Percentiles rank a stretch among this genome's conserved stretches.
Evolutionary conservation across 2,329 filamentous ascomycete species (phyloP).

Genomic region (Colletotrichum falcatum): DNA sequence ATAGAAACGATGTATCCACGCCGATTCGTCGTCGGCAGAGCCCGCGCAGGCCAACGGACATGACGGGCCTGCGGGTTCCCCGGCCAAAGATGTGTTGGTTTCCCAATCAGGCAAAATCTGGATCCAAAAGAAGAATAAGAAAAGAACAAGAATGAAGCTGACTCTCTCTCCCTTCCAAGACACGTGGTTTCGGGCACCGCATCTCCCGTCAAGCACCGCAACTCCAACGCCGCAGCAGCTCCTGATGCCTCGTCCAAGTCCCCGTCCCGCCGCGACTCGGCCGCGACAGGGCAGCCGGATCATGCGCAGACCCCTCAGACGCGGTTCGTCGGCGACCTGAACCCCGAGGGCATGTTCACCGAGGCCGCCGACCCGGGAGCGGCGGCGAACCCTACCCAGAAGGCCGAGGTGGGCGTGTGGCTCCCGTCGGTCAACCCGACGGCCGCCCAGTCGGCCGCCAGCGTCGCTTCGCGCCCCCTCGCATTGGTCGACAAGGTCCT

Average conservation of each 20-base stretch:
- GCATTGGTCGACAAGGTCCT: slow-evolving; percentile 55
- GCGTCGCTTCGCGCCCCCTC: slow-evolving; percentile 44
- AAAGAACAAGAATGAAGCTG: background rate
- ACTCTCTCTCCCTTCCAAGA: slow-evolving; percentile 8
- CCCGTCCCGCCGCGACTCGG: slow-evolving; percentile 26
- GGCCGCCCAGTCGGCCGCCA: slow-evolving; percentile 49
- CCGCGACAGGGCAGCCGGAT: slow-evolving; percentile 12
- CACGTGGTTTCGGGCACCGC: background rate
- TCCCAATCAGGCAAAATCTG: slow-evolving; percentile 33
- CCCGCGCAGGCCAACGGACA: slow-evolving; percentile 5
- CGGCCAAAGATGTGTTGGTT: slow-evolving; percentile 33
- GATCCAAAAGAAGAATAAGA: background rate
- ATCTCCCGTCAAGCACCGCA: slow-evolving; percentile 25
- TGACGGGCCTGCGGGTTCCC: slow-evolving; percentile 20
- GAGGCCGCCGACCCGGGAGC: slow-evolving; percentile 61
- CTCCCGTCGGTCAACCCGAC: slow-evolving; percentile 51
- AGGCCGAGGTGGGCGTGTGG: slow-evolving; percentile 69
- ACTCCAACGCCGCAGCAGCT: slow-evolving; percentile 18
- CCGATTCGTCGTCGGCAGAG: slow-evolving; percentile 45
- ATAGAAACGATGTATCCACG: slow-evolving; percentile 61
- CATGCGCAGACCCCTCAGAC: slow-evolving; percentile 31
- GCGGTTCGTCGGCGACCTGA: slow-evolving; percentile 70
- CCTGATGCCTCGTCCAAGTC: background rate
- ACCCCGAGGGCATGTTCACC: slow-evolving; percentile 70
- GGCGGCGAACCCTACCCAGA: slow-evolving; percentile 55